Percentiles rank a stretch among this genome's conserved stretches.
phyloP scores from a whole-genome alignment of 2,329 filamentous ascomycete genomes.

The Xylaria sp. region DNA sequence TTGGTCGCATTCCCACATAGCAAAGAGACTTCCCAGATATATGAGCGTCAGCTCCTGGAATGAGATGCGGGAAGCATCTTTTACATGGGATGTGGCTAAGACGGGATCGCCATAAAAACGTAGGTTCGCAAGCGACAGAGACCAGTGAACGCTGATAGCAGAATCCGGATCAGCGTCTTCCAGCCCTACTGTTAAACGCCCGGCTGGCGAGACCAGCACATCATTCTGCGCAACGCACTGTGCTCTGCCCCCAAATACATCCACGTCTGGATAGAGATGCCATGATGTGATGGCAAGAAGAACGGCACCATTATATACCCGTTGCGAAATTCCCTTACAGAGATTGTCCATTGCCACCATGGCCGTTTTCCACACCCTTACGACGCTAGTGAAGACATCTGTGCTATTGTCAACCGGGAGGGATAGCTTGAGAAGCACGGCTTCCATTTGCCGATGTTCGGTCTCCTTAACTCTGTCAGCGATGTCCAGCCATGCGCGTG shows the following conservation, averaged over 20 bases:
- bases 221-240: slow-evolving; percentile 28
- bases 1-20: not conserved
- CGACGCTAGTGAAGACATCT: slow-evolving; percentile 46
- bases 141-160: slow-evolving; percentile 28
- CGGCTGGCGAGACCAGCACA: slow-evolving; percentile 5
- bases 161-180: slow-evolving; percentile 12
- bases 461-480: slow-evolving; percentile 50
- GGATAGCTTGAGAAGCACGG: not conserved
- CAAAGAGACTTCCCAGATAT: not conserved
- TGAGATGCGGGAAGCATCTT: slow-evolving; percentile 11
- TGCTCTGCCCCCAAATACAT: not conserved
- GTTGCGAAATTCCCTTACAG: slow-evolving; percentile 45
- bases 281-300: not conserved
- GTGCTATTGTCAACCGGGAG: slow-evolving; percentile 8
- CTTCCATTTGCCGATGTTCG: slow-evolving; percentile 37
- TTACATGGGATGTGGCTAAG: not conserved
- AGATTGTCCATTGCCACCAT: slow-evolving; percentile 47
- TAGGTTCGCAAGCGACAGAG: slow-evolving; percentile 31
- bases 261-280: slow-evolving; percentile 7
- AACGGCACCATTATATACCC: slow-evolving; percentile 1
- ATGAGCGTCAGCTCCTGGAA: slow-evolving; percentile 7
- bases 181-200: slow-evolving; percentile 29
- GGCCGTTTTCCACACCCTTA: slow-evolving; percentile 46
- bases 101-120: slow-evolving; percentile 32
- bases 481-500: slow-evolving; percentile 51